Conservation (phyloP, 2,329 filamentous ascomycete species). For the Neurospora crassa region DNA sequence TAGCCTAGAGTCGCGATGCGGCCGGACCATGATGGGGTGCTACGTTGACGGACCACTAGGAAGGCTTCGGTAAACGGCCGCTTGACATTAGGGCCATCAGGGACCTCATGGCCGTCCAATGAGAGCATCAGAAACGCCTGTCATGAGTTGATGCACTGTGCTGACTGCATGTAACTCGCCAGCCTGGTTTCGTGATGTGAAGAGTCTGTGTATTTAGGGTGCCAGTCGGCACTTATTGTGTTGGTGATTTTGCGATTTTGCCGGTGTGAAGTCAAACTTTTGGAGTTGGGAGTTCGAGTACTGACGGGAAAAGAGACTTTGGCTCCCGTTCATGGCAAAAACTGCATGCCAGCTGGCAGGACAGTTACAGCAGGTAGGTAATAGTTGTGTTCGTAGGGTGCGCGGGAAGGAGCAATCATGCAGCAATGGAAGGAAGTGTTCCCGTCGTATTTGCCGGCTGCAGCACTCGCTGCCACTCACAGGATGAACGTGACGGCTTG, state of each 20-base stretch:
- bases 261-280: background rate
- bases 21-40: background rate
- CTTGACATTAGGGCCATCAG: background rate
- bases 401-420: background rate
- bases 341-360: background rate
- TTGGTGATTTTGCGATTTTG: background rate
- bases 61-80: background rate
- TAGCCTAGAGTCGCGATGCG: background rate
- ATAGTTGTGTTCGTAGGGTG: background rate
- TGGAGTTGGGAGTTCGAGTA: background rate
- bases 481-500: background rate
- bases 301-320: background rate
- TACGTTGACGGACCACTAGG: background rate
- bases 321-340: background rate
- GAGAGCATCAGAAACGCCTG: background rate
- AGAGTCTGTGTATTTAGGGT: background rate
- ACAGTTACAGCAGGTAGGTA: background rate
- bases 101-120: background rate
- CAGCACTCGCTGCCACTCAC: background rate
- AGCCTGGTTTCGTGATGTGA: background rate
- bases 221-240: background rate
- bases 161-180: background rate
- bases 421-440: background rate
- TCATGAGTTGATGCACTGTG: background rate
- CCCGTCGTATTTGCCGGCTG: background rate